A percentile compares a stretch with the other conserved stretches of the same genome.
These are phyloP conservation scores for Babjeviella inositovora DNA, from an alignment of 805 yeast genomes.

Conservation along the genomic window DNA sequence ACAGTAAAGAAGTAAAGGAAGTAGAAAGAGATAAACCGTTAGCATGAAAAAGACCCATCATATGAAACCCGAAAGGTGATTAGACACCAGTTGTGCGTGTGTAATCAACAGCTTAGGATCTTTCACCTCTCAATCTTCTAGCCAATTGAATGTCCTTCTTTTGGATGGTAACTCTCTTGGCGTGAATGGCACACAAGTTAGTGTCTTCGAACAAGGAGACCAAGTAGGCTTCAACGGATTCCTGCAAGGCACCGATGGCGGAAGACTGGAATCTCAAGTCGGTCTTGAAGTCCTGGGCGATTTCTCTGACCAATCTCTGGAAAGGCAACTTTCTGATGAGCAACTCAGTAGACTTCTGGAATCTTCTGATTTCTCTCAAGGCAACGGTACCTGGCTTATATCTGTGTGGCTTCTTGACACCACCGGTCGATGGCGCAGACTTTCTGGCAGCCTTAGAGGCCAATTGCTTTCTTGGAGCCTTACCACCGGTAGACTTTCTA, in stretches of 20 bases:
- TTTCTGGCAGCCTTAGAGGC: constrained; percentile 91
- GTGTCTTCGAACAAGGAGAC: constrained; percentile 96
- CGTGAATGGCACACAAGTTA: constrained; percentile 96
- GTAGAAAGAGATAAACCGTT: too few relatives aligned
- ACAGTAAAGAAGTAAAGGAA: too few relatives aligned
- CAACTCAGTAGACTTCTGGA: constrained; percentile 91
- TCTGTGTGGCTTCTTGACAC: constrained; percentile 92
- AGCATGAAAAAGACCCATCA: too few relatives aligned
- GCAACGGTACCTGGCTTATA: constrained; percentile 97
- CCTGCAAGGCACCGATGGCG: constrained; percentile 96
- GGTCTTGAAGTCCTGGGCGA: constrained; percentile 87
- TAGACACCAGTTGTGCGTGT: too few relatives aligned
- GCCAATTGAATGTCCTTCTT: constrained; percentile 97
- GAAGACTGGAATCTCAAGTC: constrained; percentile 94
- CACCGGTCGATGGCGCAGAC: constrained; percentile 84
- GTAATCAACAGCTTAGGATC: constrained; percentile 40
- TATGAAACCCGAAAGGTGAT: too few relatives aligned
- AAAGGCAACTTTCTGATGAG: constrained; percentile 93
- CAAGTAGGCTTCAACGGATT: constrained; percentile 96
- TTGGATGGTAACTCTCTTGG: constrained; percentile 97
- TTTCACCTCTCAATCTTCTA: constrained; percentile 95
- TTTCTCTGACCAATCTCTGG: constrained; percentile 93
- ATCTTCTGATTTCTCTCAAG: constrained; percentile 92
- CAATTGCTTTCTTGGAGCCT: constrained; percentile 88
- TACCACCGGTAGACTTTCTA: constrained; percentile 92